Base-by-base conservation (phyloP, 2,329 filamentous ascomycete species). In the Fusarium verrucosum region DNA sequence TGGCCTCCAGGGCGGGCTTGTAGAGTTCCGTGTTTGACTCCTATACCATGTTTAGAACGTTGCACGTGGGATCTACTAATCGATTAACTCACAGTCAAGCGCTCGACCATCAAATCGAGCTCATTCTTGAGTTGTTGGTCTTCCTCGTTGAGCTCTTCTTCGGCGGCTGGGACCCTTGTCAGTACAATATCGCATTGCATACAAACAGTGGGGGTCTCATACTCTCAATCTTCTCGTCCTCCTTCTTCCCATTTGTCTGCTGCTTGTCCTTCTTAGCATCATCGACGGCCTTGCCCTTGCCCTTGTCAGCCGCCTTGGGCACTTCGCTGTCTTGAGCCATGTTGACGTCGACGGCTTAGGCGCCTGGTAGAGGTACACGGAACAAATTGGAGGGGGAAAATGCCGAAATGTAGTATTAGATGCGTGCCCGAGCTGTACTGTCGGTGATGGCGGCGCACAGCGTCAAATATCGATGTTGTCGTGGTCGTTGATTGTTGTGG, bases 111-210 rank as follows among this genome's bases (percentile, higher is more conserved):
- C 94, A 98, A 96, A 70, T 99, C 95, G 63, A 99, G 89, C 81
- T 99, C 95, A 75, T 86, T 94, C 84, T 99, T 99, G 75, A 99
- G 88, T 83, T 98, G 94, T 81, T 98, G 94, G 70, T 99, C 95
- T 79, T 99, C 95, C 74, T 99, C 95, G 74, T 86, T 99, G 71
- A 99, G 89, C 80, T 99, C 95, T 81, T 98, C 94, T 82, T 84
- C 76, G 73, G 77, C 80, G 30, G 73, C 77, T 78, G 44, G 26
- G 28, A 46, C 62, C 57, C 36, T 42, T 42, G 53, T 73, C 66
- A 73, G 69, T 55, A 65, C 53, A 52, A 46, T 38, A 54, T 56
- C 47, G 55, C 50, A 59, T 62, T 40, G 20, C 41, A n/a, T 14
- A 16, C 45, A 49, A 50, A 47, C 16, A 37, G 25, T 22, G 56